These are phyloP conservation scores for Suhomyces taliae DNA, from an alignment of 1,139 yeast genomes.

Conservation along the genomic window DNA sequence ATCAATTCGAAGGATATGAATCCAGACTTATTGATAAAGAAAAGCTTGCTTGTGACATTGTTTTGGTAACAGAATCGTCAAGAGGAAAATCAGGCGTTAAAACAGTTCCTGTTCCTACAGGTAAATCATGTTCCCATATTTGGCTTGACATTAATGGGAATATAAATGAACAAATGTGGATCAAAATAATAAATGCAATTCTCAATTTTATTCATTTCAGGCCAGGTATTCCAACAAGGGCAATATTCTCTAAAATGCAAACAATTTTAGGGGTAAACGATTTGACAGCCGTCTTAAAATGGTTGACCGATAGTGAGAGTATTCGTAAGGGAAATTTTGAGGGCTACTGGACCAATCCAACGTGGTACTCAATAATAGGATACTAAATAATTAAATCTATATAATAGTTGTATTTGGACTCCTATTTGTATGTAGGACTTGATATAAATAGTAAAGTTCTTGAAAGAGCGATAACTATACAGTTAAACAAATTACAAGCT, in stretches of 20 bases:
- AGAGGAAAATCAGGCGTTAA: neutral
- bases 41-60: constrained; percentile 62
- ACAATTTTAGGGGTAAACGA: constrained; percentile 52
- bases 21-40: constrained; percentile 63
- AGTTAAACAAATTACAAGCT: no score
- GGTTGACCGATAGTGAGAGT: constrained; percentile 54
- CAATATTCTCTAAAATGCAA: constrained; percentile 35
- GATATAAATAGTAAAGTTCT: no score
- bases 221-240: constrained; percentile 60
- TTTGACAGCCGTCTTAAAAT: constrained; percentile 48
- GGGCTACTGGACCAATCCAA: constrained; percentile 51
- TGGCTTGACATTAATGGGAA: constrained; percentile 74
- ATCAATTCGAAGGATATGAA: constrained; percentile 55
- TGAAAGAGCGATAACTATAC: no score
- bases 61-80: constrained; percentile 21
- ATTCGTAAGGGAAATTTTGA: constrained; percentile 36
- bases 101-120: constrained; percentile 50
- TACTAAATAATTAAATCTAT: no score
- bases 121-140: constrained; percentile 61
- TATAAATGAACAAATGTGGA: constrained; percentile 63
- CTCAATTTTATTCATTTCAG: constrained; percentile 54
- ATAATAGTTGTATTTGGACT: no score
- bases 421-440: no score
- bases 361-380: constrained; percentile 55
- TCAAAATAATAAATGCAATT: constrained; percentile 48